Evolutionary conservation across 495 filamentous ascomycete genomes (phyloP), one percentile per base, ranked within the genome.

Genomic region (Penicillium roqueforti): DNA sequence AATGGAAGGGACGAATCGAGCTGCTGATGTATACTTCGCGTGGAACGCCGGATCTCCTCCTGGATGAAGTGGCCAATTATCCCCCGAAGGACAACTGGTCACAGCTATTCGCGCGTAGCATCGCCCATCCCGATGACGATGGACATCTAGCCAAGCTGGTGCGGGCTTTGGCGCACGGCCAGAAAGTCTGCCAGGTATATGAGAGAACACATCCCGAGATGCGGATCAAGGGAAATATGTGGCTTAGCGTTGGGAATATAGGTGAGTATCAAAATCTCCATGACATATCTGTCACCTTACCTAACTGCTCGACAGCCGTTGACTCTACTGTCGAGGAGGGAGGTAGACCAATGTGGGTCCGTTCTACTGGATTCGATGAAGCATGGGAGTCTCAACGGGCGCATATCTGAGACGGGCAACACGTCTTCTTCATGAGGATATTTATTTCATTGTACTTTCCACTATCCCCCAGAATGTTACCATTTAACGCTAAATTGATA

Each of bases 131-230:
- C 1, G 13, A n/a, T 1, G 92, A 96, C 58, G 89, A 95, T 67
- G 90, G 91, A 0, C 91, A 97, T 67, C 67, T 81, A 22, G 69
- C 81, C 45, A 96, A 97, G 68, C 65, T 93, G 5, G 74, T 83
- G 18, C 71, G 92, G 26, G 87, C 90, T 3, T 59, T 91, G 11
- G 76, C 73, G 20, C 64, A 84, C 61, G 87, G 76, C 0, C 70
- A 85, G 66, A 59, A 63, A 26, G 60, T 80, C 11, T 81, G 76
- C 53, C 53, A 60, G 61, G 52, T 55, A 28, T 78, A 73, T 52
- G 73, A 82, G 43, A 64, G 54, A 7, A 54, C 57, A 19, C 70
- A 63, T 4, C 63, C 34, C 4, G 22, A 75, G 34, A 76, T 80
- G 40, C 69, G 61, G 53, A 77, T 95, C 29, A 79, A 81, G 55